These are phyloP conservation scores for Artemisia tridentata DNA, from an alignment of 129 eudicot species.

Conservation along the genomic window DNA sequence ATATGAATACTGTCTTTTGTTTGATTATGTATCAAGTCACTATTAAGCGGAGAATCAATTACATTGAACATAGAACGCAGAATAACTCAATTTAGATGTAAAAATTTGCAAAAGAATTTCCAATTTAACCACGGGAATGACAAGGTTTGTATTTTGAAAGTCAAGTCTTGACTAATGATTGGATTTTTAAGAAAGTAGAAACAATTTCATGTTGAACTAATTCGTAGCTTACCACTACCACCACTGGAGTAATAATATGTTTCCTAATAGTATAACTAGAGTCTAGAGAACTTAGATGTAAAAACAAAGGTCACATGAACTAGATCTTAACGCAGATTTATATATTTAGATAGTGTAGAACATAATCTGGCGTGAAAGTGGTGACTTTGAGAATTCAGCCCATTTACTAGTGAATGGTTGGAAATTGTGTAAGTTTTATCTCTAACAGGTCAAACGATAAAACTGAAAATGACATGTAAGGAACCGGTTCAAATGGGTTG, in stretches of 20 bases:
- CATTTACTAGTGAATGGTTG: neutral
- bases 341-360: no score
- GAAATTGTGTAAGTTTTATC: neutral
- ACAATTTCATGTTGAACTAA: slow-evolving; percentile 1
- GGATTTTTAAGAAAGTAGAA: slow-evolving; percentile 1
- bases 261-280: slow-evolving; percentile 18
- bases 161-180: neutral
- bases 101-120: neutral
- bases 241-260: neutral
- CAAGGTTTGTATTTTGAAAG: slow-evolving; percentile 14
- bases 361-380: neutral
- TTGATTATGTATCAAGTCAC: neutral
- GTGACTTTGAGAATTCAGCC: neutral
- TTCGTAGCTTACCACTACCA: neutral
- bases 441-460: neutral
- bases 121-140: neutral
- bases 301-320: neutral
- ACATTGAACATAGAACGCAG: neutral
- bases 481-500: no score
- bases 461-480: neutral
- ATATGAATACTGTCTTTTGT: neutral
- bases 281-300: neutral
- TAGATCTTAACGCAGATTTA: slow-evolving; percentile 11
- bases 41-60: neutral
- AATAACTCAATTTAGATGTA: neutral